phyloP scores from a whole-genome alignment of 305 asterid species.

The Fraxinus dipetala region DNA sequence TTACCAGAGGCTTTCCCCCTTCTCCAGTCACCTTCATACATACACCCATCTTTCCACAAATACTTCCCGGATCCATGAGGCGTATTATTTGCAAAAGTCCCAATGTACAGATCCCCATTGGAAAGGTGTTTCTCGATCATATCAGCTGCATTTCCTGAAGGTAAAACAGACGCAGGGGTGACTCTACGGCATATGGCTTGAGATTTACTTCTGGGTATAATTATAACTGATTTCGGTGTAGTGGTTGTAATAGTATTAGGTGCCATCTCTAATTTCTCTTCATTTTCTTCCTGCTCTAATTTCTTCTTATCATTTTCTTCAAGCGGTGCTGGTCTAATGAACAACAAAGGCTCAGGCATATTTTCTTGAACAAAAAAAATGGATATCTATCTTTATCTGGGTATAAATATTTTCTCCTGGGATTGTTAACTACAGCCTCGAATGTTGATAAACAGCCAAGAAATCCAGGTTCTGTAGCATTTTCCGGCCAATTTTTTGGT shows the following conservation, averaged over 20 bases:
- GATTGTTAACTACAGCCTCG: conserved; percentile 16
- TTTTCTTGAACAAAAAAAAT: neutral
- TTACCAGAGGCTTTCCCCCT: conserved; percentile 70
- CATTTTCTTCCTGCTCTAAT: conserved; percentile 24
- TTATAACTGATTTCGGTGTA: conserved; percentile 59
- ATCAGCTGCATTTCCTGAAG: conserved; percentile 5
- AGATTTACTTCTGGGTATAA: conserved; percentile 59
- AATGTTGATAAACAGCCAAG: conserved; percentile 9
- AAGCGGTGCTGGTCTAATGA: conserved; percentile 20
- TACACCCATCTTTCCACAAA: conserved; percentile 76
- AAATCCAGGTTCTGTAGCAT: conserved; percentile 35
- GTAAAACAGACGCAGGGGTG: conserved; percentile 41
- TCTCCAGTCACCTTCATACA: conserved; percentile 81
- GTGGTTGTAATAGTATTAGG: conserved; percentile 36
- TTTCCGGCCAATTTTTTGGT: conserved; percentile 1
- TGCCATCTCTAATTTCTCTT: conserved; percentile 13
- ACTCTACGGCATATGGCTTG: conserved; percentile 57
- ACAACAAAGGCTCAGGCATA: conserved; percentile 46
- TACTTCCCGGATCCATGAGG: conserved; percentile 85
- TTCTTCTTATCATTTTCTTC: conserved; percentile 27
- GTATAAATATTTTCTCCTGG: neutral
- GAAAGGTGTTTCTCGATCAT: conserved; percentile 52
- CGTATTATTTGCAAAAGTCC: conserved; percentile 46
- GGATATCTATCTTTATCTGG: neutral
- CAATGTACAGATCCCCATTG: conserved; percentile 76